Evolutionary conservation across 2,329 filamentous ascomycete species (phyloP).

Genomic region (Colletotrichum echinochloae): DNA sequence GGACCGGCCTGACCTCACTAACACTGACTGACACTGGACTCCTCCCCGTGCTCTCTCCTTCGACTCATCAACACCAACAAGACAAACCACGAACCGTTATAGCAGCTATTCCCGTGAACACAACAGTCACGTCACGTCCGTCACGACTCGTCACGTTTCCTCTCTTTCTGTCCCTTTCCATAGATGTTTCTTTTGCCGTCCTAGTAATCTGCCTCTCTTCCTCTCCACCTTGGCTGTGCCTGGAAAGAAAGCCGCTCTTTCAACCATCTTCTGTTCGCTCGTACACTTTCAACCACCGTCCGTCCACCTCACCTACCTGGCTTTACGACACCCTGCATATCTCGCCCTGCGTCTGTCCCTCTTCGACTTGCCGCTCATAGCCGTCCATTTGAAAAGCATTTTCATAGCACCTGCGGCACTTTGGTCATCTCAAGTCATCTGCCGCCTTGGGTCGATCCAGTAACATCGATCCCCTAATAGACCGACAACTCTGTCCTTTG

Average conservation of each 20-base stretch:
- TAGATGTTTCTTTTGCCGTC: slow-evolving; percentile 31
- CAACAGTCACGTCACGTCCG: slow-evolving; percentile 37
- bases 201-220: slow-evolving; percentile 31
- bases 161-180: slow-evolving; percentile 37
- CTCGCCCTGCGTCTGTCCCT: background rate
- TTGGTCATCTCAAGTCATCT: slow-evolving; percentile 23
- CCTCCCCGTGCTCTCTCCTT: slow-evolving; percentile 32
- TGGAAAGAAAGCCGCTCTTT: slow-evolving; percentile 38
- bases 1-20: slow-evolving; percentile 26
- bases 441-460: slow-evolving; percentile 24
- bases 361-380: slow-evolving; percentile 13
- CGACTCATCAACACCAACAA: slow-evolving; percentile 41
- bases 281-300: slow-evolving; percentile 36
- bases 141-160: slow-evolving; percentile 33
- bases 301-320: slow-evolving; percentile 9
- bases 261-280: slow-evolving; percentile 29
- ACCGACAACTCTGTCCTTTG: slow-evolving; percentile 17
- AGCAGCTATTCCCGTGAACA: slow-evolving; percentile 40
- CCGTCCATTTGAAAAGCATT: slow-evolving; percentile 22
- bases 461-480: slow-evolving; percentile 25
- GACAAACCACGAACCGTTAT: slow-evolving; percentile 28
- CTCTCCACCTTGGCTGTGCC: slow-evolving; percentile 37
- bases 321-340: background rate
- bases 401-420: slow-evolving; percentile 23
- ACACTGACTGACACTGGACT: slow-evolving; percentile 28